These are phyloP conservation scores for Trypanosoma theileri DNA, from an alignment of 208 protist species.

Conservation along the genomic window DNA sequence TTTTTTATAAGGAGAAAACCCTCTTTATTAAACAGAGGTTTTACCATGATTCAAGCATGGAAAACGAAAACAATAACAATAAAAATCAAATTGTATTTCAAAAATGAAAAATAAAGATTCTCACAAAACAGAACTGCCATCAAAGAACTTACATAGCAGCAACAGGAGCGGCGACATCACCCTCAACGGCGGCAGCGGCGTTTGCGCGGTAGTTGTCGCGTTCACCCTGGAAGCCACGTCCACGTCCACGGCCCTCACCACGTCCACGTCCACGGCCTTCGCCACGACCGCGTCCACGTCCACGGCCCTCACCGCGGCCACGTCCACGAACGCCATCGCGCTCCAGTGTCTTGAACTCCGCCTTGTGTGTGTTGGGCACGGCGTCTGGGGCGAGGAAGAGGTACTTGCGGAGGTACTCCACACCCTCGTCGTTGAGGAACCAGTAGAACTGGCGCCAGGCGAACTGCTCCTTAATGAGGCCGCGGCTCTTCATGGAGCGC, in stretches of 20 bases:
- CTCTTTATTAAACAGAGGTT: background rate
- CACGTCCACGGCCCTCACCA: slow-evolving; percentile 36
- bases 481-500: slow-evolving; percentile 90
- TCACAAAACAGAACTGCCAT: background rate
- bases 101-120: background rate
- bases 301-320: slow-evolving; percentile 33
- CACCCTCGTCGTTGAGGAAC: slow-evolving; percentile 91
- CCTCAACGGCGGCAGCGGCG: slow-evolving; percentile 32
- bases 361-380: slow-evolving; percentile 92
- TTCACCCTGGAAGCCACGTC: slow-evolving; percentile 68
- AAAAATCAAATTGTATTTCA: background rate
- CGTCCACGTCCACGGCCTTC: slow-evolving; percentile 29
- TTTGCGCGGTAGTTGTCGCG: slow-evolving; percentile 65
- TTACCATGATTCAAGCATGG: too few species aligned
- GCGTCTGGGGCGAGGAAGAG: slow-evolving; percentile 86
- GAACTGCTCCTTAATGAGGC: slow-evolving; percentile 92
- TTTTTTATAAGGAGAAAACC: background rate
- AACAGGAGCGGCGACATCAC: slow-evolving; percentile 31
- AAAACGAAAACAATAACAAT: background rate
- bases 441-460: slow-evolving; percentile 95
- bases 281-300: slow-evolving; percentile 39
- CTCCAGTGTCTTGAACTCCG: slow-evolving; percentile 52
- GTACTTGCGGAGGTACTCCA: slow-evolving; percentile 93
- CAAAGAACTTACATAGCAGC: slow-evolving; percentile 33
- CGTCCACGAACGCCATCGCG: slow-evolving; percentile 47